Percentiles rank a stretch among this genome's conserved stretches.
phyloP scores from a whole-genome alignment of 441 rosid species.

The Gossypium davidsonii region DNA sequence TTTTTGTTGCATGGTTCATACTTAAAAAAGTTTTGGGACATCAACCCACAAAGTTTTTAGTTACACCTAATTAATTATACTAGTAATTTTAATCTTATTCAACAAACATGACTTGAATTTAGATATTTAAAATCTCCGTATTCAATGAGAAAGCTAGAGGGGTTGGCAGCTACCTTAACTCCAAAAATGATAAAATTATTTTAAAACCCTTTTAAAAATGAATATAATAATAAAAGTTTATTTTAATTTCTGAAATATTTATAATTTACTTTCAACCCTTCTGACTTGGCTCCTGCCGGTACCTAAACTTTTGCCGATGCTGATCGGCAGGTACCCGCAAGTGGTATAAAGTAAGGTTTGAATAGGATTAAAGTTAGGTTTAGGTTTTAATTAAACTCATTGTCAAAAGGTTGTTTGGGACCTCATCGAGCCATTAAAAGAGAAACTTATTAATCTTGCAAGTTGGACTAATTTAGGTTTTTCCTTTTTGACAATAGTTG shows the following conservation, averaged over 20 bases:
- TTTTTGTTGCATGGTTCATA: neutral
- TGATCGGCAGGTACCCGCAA: neutral
- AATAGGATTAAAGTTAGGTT: slow-evolving; percentile 3
- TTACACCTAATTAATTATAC: no score
- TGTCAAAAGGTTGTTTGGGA: neutral
- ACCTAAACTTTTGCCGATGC: no score
- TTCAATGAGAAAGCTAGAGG: rapidly evolving
- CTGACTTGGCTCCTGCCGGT: no score
- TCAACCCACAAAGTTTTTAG: neutral
- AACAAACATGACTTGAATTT: no score
- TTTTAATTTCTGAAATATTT: no score
- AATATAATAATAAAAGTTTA: no score
- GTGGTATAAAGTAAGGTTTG: neutral
- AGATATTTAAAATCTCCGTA: no score
- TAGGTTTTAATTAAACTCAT: neutral
- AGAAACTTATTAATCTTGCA: neutral
- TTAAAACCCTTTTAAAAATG: no score
- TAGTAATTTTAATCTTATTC: no score
- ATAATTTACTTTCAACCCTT: no score
- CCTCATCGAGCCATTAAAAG: slow-evolving; percentile 14
- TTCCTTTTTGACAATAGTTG: neutral
- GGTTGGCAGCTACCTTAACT: no score
- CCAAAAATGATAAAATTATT: no score
- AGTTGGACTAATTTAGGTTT: neutral
- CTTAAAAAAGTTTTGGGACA: neutral